A percentile compares a stretch with the other conserved stretches of the same genome.
phyloP scores from a whole-genome alignment of 768 basidiomycete species.

The Lentinula lateritia region DNA sequence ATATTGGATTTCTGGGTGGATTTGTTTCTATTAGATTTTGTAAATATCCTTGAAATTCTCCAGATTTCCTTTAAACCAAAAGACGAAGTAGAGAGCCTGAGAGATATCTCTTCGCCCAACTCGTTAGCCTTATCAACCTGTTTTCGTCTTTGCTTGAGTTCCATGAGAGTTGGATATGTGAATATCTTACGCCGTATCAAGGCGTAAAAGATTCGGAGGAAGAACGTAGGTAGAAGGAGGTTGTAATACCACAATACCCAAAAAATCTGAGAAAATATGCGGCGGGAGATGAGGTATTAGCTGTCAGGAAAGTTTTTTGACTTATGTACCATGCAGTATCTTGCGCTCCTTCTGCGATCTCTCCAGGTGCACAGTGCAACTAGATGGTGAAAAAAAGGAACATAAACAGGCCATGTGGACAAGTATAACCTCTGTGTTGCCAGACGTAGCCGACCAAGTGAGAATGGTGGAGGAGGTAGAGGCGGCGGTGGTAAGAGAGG shows the following conservation, averaged over 20 bases:
- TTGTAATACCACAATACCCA: conserved; percentile 64
- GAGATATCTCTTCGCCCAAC: conserved; percentile 45
- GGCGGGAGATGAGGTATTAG: background rate
- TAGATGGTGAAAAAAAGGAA: conserved; percentile 34
- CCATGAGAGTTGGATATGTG: conserved; percentile 48
- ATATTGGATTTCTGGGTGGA: conserved; percentile 13
- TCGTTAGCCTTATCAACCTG: conserved; percentile 44
- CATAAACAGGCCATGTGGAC: conserved; percentile 43
- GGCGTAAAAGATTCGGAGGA: conserved; percentile 41
- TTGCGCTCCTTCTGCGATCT: conserved; percentile 37
- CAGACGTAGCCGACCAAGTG: conserved; percentile 45
- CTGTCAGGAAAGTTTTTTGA: conserved; percentile 7
- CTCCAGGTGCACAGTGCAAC: conserved; percentile 51
- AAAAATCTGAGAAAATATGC: conserved; percentile 35
- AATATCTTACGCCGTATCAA: conserved; percentile 45
- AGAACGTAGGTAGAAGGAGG: conserved; percentile 45
- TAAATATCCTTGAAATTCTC: conserved; percentile 42
- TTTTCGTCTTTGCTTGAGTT: conserved; percentile 47
- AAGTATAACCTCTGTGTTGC: conserved; percentile 53
- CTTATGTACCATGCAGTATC: conserved; percentile 51
- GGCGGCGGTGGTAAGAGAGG: conserved; percentile 41
- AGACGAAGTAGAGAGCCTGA: conserved; percentile 39
- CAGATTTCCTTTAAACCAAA: conserved; percentile 49
- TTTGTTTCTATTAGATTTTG: conserved; percentile 28
- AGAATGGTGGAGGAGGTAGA: conserved; percentile 40